phyloP scores from a whole-genome alignment of 2,329 filamentous ascomycete species.

The Verticillium zaregamsianum region DNA sequence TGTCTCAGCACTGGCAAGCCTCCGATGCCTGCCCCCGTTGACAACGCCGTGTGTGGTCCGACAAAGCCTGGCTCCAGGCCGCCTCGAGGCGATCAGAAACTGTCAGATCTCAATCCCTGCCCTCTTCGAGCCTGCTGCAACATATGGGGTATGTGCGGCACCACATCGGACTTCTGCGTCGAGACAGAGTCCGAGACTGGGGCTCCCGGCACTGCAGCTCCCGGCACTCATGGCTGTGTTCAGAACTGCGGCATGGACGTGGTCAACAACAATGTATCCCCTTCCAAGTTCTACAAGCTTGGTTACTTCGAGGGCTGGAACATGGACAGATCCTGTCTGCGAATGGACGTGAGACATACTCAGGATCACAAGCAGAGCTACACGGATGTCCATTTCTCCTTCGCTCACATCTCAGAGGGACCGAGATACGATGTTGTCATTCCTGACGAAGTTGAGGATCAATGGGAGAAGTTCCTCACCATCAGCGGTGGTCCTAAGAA shows the following conservation, averaged over 20 bases:
- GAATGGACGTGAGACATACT: background rate
- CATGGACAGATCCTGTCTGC: background rate
- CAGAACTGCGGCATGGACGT: slow-evolving; percentile 33
- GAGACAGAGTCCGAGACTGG: slow-evolving; percentile 18
- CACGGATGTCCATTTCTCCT: slow-evolving; percentile 28
- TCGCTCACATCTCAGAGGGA: slow-evolving; percentile 15
- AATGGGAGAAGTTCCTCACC: slow-evolving; percentile 23
- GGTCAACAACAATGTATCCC: slow-evolving; percentile 16
- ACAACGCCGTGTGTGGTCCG: slow-evolving; percentile 18
- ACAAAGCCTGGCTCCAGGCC: slow-evolving; percentile 23
- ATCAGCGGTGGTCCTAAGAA: slow-evolving; percentile 21
- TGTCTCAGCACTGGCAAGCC: slow-evolving; percentile 17
- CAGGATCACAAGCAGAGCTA: slow-evolving; percentile 5
- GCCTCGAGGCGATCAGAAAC: slow-evolving; percentile 24
- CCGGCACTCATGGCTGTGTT: slow-evolving; percentile 30
- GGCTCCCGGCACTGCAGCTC: slow-evolving; percentile 28
- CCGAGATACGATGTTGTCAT: slow-evolving; percentile 4
- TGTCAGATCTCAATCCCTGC: slow-evolving; percentile 40
- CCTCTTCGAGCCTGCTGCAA: slow-evolving; percentile 38
- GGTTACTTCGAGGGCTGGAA: slow-evolving; percentile 4
- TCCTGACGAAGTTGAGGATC: slow-evolving; percentile 1
- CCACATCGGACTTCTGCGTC: slow-evolving; percentile 16
- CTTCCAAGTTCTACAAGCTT: slow-evolving; percentile 4
- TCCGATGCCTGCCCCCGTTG: slow-evolving; percentile 14
- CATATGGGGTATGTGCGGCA: slow-evolving; percentile 8